These are phyloP conservation scores for Clavispora vitiphila DNA, from an alignment of 805 yeast species.

Conservation along the genomic window DNA sequence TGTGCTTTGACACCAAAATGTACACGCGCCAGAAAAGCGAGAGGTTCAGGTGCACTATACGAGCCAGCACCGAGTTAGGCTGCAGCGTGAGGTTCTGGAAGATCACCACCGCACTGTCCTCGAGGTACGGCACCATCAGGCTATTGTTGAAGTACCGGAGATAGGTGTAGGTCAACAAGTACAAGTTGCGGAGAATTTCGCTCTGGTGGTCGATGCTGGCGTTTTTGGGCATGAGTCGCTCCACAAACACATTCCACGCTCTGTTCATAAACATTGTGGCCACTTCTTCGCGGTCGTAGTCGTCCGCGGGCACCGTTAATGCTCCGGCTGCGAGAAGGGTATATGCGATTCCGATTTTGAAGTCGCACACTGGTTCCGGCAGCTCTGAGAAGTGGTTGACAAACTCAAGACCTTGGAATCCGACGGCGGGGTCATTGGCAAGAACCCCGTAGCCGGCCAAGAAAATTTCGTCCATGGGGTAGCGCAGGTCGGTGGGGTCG, in stretches of 20 bases:
- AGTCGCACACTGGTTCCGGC: slow-evolving; percentile 18
- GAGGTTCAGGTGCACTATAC: slow-evolving; percentile 27
- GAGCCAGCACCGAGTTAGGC: slow-evolving; percentile 18
- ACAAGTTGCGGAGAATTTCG: slow-evolving; percentile 43
- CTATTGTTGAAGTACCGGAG: slow-evolving; percentile 41
- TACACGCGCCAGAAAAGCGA: slow-evolving; percentile 47
- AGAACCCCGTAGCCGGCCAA: slow-evolving; percentile 29
- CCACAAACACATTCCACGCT: slow-evolving; percentile 41
- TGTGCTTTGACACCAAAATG: slow-evolving; percentile 37
- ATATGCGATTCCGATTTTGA: slow-evolving; percentile 37
- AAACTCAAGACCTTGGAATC: slow-evolving; percentile 21
- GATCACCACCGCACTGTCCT: slow-evolving; percentile 42
- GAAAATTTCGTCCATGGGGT: slow-evolving; percentile 22
- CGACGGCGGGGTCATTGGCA: slow-evolving; percentile 9
- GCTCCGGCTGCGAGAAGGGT: slow-evolving; percentile 43
- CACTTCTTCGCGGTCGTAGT: slow-evolving; percentile 24
- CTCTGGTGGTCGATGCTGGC: slow-evolving; percentile 23
- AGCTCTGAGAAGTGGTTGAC: slow-evolving; percentile 19
- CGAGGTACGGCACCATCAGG: slow-evolving; percentile 44
- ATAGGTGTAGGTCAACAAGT: slow-evolving; percentile 40
- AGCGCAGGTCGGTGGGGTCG: slow-evolving; percentile 5
- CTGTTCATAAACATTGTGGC: slow-evolving; percentile 35
- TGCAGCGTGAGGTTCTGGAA: slow-evolving; percentile 27
- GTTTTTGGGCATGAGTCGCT: slow-evolving; percentile 30
- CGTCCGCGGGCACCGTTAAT: slow-evolving; percentile 15